Percentiles rank a stretch among this genome's conserved stretches.
Evolutionary conservation across 495 filamentous ascomycete species (phyloP).

Genomic region (Acidomyces sp.): DNA sequence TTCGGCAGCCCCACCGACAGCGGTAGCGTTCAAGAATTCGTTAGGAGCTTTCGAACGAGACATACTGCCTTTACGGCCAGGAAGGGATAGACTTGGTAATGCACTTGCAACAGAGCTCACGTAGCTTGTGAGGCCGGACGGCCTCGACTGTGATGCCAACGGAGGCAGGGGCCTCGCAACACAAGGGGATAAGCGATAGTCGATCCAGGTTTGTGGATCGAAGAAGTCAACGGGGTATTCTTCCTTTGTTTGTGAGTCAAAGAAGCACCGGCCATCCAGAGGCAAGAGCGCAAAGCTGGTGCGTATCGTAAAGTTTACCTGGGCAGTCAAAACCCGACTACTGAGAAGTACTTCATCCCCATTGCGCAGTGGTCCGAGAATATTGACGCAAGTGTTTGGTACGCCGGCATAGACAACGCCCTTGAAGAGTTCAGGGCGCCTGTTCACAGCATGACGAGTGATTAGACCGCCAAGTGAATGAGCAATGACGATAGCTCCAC

Average conservation of each 20-base stretch:
- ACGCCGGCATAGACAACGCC: slow-evolving; percentile 79
- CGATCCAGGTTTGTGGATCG: slow-evolving; percentile 62
- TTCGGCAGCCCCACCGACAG: slow-evolving; percentile 14
- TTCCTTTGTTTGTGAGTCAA: slow-evolving; percentile 69
- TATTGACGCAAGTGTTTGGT: slow-evolving; percentile 77
- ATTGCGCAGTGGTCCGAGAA: slow-evolving; percentile 78
- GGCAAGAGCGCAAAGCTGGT: slow-evolving; percentile 78
- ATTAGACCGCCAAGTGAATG: slow-evolving; percentile 87
- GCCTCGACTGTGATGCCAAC: slow-evolving; percentile 16
- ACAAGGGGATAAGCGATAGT: slow-evolving; percentile 67
- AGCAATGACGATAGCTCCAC: slow-evolving; percentile 70
- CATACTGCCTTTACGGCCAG: slow-evolving; percentile 21
- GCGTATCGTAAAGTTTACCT: slow-evolving; percentile 87
- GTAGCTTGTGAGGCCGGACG: slow-evolving; percentile 26
- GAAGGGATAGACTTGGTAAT: slow-evolving; percentile 20
- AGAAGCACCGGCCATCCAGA: slow-evolving; percentile 77
- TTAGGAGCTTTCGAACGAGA: neutral
- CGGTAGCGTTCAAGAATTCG: slow-evolving; percentile 2
- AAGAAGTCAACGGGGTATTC: slow-evolving; percentile 80
- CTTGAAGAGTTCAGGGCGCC: slow-evolving; percentile 72
- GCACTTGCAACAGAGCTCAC: slow-evolving; percentile 34
- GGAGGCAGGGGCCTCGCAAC: slow-evolving; percentile 48
- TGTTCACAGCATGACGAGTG: slow-evolving; percentile 78
- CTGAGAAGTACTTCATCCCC: slow-evolving; percentile 84
- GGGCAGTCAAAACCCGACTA: slow-evolving; percentile 79